Evolutionary conservation across 257 asterid genomes (phyloP), one percentile per base, ranked within the genome.

Genomic region (Paulownia fortunei): DNA sequence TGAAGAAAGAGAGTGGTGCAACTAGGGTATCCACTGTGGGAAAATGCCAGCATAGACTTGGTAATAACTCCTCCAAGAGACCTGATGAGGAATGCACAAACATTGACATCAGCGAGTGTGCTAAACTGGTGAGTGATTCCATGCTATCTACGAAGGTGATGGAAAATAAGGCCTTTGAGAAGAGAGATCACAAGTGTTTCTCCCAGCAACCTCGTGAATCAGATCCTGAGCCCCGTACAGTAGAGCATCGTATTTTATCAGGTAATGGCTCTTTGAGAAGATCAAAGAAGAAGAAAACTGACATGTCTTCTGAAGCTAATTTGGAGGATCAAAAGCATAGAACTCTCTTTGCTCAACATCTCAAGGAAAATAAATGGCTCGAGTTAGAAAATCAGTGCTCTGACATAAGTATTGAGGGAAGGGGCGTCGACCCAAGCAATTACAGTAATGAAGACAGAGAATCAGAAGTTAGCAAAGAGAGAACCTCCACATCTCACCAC

Each of bases 161-260:
- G 18, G 72, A 16, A 23, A 24, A 27, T 13, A 58, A 24, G 39
- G 49, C 49, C 67, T 67, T 24, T 39, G 41, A 51, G 73, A 60
- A 61, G 66, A 82, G 55, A 75, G 82, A 60, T 56, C 74, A 63
- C 44, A 62, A 1, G 19, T 19, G 61, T 36, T 21, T 67, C 41
- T 60, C 85, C 26, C 62, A 8, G 58, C 64, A 77, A 47, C 68
- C 80, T 55, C 36, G 47, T 12, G 71, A 71, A 46, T 62, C 84
- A 41, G 67, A 73, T 44, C 6, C 37, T 4, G 79, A 74, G 70
- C 68, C 61, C 9, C 32, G 59, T 59, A 19, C 39, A 19, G 69
- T 9, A 12, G 68, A 39, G 67, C 74, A 74, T 74, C 74, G 70
- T 62, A 18, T 44, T 60, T 34, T 47, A 58, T 42, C n/a, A 24